A percentile compares a stretch with the other conserved stretches of the same genome.
These are phyloP conservation scores for Ricinus communis DNA, from an alignment of 345 rosid species.

Conservation along the genomic window DNA sequence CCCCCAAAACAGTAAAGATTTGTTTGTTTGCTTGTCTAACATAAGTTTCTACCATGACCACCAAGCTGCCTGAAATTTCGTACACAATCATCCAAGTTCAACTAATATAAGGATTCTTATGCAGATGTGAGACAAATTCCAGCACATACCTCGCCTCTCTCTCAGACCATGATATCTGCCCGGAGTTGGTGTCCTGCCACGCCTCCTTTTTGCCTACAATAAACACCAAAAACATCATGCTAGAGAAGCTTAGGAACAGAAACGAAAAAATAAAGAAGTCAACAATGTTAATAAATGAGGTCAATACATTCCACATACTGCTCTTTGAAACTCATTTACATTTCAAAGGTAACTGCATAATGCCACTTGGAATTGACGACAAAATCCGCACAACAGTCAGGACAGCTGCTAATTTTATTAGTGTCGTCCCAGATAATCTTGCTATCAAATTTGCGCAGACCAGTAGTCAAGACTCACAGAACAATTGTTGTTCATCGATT, in stretches of 20 bases:
- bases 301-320: slow-evolving; percentile 6
- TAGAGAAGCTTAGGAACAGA: neutral
- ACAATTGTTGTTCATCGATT: neutral
- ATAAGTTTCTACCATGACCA: no score
- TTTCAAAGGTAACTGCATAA: neutral
- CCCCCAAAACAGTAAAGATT: no score
- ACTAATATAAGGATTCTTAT: neutral
- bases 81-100: neutral
- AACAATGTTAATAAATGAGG: neutral
- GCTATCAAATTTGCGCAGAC: slow-evolving; percentile 1
- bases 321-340: slow-evolving; percentile 2
- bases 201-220: slow-evolving; percentile 57
- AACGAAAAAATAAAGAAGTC: neutral
- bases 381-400: neutral
- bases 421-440: neutral
- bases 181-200: slow-evolving; percentile 71
- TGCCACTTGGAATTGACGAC: slow-evolving; percentile 7
- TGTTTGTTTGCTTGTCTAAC: no score
- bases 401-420: slow-evolving; percentile 3
- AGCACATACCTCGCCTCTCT: slow-evolving; percentile 45
- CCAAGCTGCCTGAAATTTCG: no score
- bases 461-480: neutral
- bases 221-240: slow-evolving; percentile 1
- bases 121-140: no score
- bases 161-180: slow-evolving; percentile 58